Evolutionary conservation across 2,329 filamentous ascomycete genomes (phyloP), one percentile per base, ranked within the genome.

Genomic region (Elsinoe perseae): DNA sequence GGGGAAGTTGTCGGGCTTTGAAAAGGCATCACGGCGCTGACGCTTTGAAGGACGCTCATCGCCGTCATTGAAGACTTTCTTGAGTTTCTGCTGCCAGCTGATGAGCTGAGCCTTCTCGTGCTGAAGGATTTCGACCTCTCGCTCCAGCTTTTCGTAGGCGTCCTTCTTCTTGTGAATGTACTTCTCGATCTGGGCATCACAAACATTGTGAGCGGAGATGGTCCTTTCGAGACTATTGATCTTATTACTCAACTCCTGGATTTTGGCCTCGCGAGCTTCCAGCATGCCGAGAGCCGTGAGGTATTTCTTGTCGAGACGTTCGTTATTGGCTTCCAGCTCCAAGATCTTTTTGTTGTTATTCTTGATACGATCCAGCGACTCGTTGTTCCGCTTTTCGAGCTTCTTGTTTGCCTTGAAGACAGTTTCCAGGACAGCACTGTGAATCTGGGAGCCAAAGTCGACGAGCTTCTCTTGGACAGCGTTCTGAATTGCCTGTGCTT

Each of bases 301-400:
- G n/a, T 23, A 21, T 21, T 27, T 44, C 3, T 21, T 10, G 20
- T 10, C 25, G 20, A 44, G 20, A 18, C 16, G n/a, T 8, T 23
- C n/a, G 4, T 44, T 21, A 12, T 44, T 21, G 8, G n/a, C 25
- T 21, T 21, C 40, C 40, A 44, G 23, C 6, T 44, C 18, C 9
- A 44, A n/a, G 9, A 44, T 5, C 20, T 44, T 44, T 3, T 18
- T 44, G 40, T 44, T 44, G 40, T 23, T 21, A 5, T 12, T 27
- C 21, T 44, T 44, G 40, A 44, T 56, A 18, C 53, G 38, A 5
- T 30, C 18, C 4, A 7, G 18, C 23, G 34, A 27, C 12, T 56
- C 44, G 2, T 14, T 21, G 27, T 56, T 56, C 25, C 40, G 36
- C 23, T 56, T 44, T 40, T 56, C 53, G 36, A 56, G 53, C 40